phyloP scores from a whole-genome alignment of 129 eudicot species.

The Smallanthus sonchifolius region DNA sequence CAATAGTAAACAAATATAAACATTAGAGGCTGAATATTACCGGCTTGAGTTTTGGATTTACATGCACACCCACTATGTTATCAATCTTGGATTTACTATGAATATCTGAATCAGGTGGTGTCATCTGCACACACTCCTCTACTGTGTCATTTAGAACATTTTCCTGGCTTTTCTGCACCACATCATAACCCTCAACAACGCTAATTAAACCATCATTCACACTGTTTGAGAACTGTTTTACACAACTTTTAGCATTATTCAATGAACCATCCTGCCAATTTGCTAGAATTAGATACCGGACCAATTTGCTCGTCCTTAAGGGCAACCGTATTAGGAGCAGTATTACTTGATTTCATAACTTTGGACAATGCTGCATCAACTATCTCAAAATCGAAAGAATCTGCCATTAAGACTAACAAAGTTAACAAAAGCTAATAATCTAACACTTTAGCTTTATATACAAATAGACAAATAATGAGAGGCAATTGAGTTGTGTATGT shows the following conservation, averaged over 20 bases:
- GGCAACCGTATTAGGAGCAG: background rate
- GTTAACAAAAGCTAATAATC: background rate
- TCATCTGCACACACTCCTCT: constrained; percentile 40
- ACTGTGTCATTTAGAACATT: constrained; percentile 19
- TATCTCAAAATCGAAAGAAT: constrained; percentile 36
- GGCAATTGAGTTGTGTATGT: constrained; percentile 18
- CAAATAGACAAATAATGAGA: background rate
- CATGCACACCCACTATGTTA: background rate
- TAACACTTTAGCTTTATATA: no score
- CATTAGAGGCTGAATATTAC: constrained; percentile 19
- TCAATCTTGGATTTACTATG: constrained; percentile 15
- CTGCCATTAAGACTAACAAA: constrained; percentile 13
- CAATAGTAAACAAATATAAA: background rate
- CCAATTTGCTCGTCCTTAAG: constrained; percentile 4
- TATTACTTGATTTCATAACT: constrained; percentile 10
- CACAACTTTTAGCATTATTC: background rate
- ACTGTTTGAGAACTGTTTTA: no score
- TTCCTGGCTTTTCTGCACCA: constrained; percentile 21
- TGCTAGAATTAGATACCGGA: background rate
- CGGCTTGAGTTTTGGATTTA: constrained; percentile 25
- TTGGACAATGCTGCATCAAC: constrained; percentile 30
- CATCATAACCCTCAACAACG: constrained; percentile 18
- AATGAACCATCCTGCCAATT: constrained; percentile 10
- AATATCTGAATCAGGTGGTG: constrained; percentile 61
- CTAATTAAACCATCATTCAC: background rate